Base-by-base conservation (phyloP, 1,284 basidiomycete species). In the Ceratobasidium sp. region DNA sequence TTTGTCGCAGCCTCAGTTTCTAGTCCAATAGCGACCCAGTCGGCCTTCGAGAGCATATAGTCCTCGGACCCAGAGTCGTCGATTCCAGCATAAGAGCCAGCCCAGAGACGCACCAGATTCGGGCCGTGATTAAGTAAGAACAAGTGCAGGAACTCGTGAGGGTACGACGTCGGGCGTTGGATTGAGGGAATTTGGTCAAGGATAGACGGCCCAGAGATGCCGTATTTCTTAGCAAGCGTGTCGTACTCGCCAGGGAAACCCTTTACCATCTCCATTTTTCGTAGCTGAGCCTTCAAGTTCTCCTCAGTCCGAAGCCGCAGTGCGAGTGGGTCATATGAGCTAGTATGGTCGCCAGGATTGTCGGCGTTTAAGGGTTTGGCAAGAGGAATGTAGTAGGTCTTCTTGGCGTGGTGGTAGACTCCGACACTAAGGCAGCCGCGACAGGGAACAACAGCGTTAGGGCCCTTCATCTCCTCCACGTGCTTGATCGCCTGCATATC, bases 381-480 rank as follows among this genome's bases (percentile, higher is more conserved):
- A 71, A 59, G 83, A 47, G 7, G 11, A 8, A 59, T 48, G 17
- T 54, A 54, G 15, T 76, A 76, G 11, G 56, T 63, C 11, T 36
- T 17, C 29, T 48, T 41, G 7, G 15, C 29, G 19, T 24, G 9
- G 31, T 69, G 48, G 47, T 48, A 54, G 19, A 51, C 60, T 15
- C 82, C 85, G 7, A 60, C 73, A 14, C 87, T 86, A 0, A 80
- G 77, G 78, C 86, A 88, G 78, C 84, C 83, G 1, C 83, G 82
- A 76, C 87, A 88, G 0, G 87, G 86, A 1, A 50, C 80, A 27
- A 81, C 53, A 0, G 82, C 84, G 74, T 87, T 87, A 63, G 86
- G 85, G 0, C 86, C 86, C 75, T 86, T 87, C 82, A 87, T 85
- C 0, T 79, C 75, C 82, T 50, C 33, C 15, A 41, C 24, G n/a